These are phyloP conservation scores for Salix caprea DNA, from an alignment of 345 rosid genomes.

Conservation along the genomic window DNA sequence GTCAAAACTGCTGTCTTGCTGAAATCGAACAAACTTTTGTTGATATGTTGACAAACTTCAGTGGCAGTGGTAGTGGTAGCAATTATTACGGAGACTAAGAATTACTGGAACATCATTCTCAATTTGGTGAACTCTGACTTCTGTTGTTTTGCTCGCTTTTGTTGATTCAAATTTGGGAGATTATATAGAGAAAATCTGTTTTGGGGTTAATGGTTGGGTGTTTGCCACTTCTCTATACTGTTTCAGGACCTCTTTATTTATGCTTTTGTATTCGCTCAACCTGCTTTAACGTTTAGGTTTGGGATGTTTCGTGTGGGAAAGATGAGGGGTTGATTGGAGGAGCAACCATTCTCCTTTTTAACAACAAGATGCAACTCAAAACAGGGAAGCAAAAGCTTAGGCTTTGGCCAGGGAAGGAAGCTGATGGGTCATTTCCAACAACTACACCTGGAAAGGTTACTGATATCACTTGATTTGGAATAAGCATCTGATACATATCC, in stretches of 20 bases:
- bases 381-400: slow-evolving; percentile 95
- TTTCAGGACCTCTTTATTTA: slow-evolving; percentile 4
- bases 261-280: neutral
- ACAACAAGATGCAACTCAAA: slow-evolving; percentile 81
- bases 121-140: slow-evolving; percentile 55
- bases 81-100: slow-evolving; percentile 72
- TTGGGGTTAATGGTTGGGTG: neutral
- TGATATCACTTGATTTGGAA: slow-evolving; percentile 7
- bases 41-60: neutral
- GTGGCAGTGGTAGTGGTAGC: slow-evolving; percentile 35
- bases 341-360: slow-evolving; percentile 85
- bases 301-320: slow-evolving; percentile 89
- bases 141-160: neutral
- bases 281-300: slow-evolving; percentile 46
- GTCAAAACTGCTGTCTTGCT: neutral
- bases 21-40: neutral
- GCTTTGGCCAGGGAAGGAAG: slow-evolving; percentile 85
- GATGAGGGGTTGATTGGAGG: slow-evolving; percentile 89
- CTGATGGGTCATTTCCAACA: slow-evolving; percentile 83
- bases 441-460: slow-evolving; percentile 95
- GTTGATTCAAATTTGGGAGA: slow-evolving; percentile 4
- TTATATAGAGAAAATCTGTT: neutral
- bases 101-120: slow-evolving; percentile 92
- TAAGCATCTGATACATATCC: slow-evolving; percentile 1
- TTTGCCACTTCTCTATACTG: slow-evolving; percentile 1